phyloP scores from a whole-genome alignment of 192 early-diverging fungal species.

The Gaertneriomyces semiglobifer region DNA sequence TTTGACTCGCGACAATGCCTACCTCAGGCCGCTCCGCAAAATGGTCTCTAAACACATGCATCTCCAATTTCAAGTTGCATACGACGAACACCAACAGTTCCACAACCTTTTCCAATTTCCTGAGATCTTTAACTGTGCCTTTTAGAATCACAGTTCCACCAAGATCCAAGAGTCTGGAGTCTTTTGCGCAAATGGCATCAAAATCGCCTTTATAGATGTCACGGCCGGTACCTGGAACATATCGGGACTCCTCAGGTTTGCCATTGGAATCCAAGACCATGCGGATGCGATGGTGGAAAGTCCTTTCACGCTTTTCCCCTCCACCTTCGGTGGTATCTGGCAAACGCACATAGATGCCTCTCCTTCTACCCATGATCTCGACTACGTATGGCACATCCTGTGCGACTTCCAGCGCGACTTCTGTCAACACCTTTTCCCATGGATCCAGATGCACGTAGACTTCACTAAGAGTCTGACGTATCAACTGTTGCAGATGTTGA shows the following conservation, averaged over 20 bases:
- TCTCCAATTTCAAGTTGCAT: slow-evolving; percentile 37
- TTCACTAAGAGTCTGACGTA: slow-evolving; percentile 24
- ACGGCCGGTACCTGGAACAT: slow-evolving; percentile 15
- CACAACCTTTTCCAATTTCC: slow-evolving; percentile 33
- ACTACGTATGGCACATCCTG: slow-evolving; percentile 31
- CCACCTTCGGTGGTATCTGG: background rate
- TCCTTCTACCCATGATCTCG: slow-evolving; percentile 13
- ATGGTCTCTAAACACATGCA: slow-evolving; percentile 34
- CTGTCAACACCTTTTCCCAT: slow-evolving; percentile 27
- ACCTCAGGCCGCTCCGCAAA: slow-evolving; percentile 18
- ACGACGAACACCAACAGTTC: slow-evolving; percentile 35
- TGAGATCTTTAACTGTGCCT: slow-evolving; percentile 18
- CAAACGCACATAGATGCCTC: background rate
- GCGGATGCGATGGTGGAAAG: slow-evolving; percentile 16
- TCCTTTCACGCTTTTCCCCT: background rate
- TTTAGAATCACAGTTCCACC: slow-evolving; percentile 33
- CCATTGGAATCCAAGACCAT: slow-evolving; percentile 11
- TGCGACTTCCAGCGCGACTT: slow-evolving; percentile 30
- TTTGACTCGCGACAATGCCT: background rate
- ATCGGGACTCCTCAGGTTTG: slow-evolving; percentile 24
- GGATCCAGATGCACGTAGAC: slow-evolving; percentile 16
- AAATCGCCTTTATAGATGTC: background rate
- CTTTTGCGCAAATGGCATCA: background rate
- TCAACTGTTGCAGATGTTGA: slow-evolving; percentile 15
- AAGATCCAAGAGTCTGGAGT: slow-evolving; percentile 12